Conservation (phyloP, 768 basidiomycete species). For the Mycena alexandri region DNA sequence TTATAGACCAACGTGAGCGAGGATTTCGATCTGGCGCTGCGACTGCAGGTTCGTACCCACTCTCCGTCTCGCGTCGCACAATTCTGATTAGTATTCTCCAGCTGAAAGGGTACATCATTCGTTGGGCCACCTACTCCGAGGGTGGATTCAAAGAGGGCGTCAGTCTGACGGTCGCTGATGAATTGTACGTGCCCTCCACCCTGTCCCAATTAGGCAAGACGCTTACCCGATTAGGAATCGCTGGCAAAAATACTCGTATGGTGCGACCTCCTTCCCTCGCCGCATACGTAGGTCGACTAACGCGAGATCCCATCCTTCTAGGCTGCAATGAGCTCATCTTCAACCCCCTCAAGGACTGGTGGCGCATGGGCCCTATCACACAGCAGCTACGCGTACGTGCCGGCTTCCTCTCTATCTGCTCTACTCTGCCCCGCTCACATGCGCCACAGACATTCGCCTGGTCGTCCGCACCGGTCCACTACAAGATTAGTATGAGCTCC, state of each 20-base stretch:
- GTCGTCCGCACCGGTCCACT: conserved; percentile 83
- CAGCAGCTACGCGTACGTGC: conserved; percentile 70
- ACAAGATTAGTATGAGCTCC: conserved; percentile 85
- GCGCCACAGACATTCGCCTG: conserved; percentile 69
- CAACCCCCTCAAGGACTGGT: conserved; percentile 86
- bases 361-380: conserved; percentile 83
- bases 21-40: conserved; percentile 85
- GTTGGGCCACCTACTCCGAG: conserved; percentile 88
- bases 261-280: conserved; percentile 47
- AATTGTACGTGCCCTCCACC: conserved; percentile 46
- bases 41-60: conserved; percentile 59
- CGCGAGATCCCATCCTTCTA: conserved; percentile 35
- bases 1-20: conserved; percentile 75
- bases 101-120: conserved; percentile 79
- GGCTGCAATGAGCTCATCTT: conserved; percentile 86
- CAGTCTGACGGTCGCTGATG: conserved; percentile 89
- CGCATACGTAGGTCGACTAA: no score
- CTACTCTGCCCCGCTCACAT: background rate
- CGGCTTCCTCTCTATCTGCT: background rate
- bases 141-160: conserved; percentile 94
- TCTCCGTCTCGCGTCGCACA: conserved; percentile 1
- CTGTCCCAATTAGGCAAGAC: background rate
- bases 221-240: conserved; percentile 58
- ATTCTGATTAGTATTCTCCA: conserved; percentile 36
- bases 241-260: conserved; percentile 92